Percentiles rank a stretch among this genome's conserved stretches.
phyloP scores from a whole-genome alignment of 306 rosid species.

The Vigna hirtella region DNA sequence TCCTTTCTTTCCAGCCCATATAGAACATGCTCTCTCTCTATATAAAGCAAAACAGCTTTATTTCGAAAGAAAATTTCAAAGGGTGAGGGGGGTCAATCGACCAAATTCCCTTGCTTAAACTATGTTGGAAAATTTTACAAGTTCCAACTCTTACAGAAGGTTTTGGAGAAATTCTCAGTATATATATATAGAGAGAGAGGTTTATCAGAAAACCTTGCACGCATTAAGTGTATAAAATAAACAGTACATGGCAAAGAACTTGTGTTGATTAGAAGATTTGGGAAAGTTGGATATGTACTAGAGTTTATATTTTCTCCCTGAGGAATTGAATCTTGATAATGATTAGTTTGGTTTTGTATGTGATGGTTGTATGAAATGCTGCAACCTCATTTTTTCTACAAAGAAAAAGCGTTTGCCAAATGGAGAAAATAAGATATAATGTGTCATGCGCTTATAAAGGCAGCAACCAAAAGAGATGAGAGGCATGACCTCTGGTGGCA shows the following conservation, averaged over 20 bases:
- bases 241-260: not conserved
- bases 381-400: slow-evolving; percentile 39
- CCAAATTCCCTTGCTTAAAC: slow-evolving; percentile 41
- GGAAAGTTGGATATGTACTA: not conserved
- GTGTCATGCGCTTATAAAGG: slow-evolving; percentile 50
- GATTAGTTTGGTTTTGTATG: slow-evolving; percentile 33
- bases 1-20: slow-evolving; percentile 64
- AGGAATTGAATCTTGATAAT: slow-evolving; percentile 12
- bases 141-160: not conserved
- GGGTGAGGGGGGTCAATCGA: slow-evolving; percentile 57
- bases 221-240: not conserved
- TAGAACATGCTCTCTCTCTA: slow-evolving; percentile 48
- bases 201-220: not conserved
- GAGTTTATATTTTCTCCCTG: too few relatives aligned
- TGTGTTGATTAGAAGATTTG: not conserved
- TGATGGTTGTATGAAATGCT: slow-evolving; percentile 40
- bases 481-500: slow-evolving; percentile 59
- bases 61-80: slow-evolving; percentile 45
- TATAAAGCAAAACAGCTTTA: slow-evolving; percentile 39
- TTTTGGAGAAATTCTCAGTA: not conserved
- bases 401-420: slow-evolving; percentile 47
- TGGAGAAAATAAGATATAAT: slow-evolving; percentile 46
- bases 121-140: not conserved
- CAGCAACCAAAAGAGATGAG: slow-evolving; percentile 46
- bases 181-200: too few relatives aligned